A percentile compares a stretch with the other conserved stretches of the same genome.
Evolutionary conservation across 2,329 filamentous ascomycete species (phyloP).

Genomic region (Claviceps paspali): DNA sequence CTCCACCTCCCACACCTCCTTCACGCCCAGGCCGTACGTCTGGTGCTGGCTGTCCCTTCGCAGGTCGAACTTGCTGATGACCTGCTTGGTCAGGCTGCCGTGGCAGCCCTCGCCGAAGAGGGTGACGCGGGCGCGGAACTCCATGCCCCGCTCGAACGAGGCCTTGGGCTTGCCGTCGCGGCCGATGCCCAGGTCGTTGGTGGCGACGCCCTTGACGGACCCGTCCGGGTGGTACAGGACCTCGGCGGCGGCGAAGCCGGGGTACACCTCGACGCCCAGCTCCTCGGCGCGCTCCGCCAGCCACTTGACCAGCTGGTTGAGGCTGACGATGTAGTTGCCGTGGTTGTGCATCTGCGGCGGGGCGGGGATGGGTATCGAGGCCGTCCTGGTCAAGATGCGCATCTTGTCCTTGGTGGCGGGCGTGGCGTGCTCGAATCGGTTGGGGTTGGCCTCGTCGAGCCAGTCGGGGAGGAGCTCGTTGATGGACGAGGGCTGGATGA

Average conservation of each 20-base stretch:
- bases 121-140: conserved; percentile 86
- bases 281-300: conserved; percentile 93
- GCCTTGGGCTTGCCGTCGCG: conserved; percentile 76
- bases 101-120: conserved; percentile 92
- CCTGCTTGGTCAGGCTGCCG: conserved; percentile 86
- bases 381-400: conserved; percentile 79
- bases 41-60: conserved; percentile 80
- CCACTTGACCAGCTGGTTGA: conserved; percentile 95
- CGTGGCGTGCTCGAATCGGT: conserved; percentile 75
- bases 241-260: conserved; percentile 89
- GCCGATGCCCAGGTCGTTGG: conserved; percentile 80
- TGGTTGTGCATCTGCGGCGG: conserved; percentile 98
- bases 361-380: conserved; percentile 63
- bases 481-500: conserved; percentile 77
- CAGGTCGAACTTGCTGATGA: conserved; percentile 86
- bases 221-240: conserved; percentile 77
- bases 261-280: conserved; percentile 87
- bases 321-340: conserved; percentile 91
- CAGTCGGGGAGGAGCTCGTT: conserved; percentile 89
- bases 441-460: conserved; percentile 76
- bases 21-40: conserved; percentile 87
- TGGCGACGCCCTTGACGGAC: conserved; percentile 84
- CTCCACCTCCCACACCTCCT: conserved; percentile 94
- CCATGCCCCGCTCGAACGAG: conserved; percentile 91
- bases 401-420: conserved; percentile 74